These are phyloP conservation scores for Yamadazyma oceani DNA, from an alignment of 1,139 yeast genomes.

Conservation along the genomic window DNA sequence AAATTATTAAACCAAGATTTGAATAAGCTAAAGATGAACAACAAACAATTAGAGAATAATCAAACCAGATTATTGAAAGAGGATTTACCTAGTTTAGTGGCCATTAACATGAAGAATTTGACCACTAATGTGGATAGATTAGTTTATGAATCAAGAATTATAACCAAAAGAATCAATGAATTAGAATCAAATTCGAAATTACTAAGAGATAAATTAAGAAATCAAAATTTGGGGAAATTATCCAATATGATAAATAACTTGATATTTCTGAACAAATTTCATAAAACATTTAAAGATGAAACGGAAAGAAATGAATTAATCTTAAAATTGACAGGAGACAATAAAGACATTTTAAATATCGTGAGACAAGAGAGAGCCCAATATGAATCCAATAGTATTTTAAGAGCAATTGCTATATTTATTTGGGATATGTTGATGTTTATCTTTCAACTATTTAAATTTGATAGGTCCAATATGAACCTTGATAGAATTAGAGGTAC, in stretches of 20 bases:
- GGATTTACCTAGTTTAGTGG: conserved; percentile 34
- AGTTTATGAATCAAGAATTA: conserved; percentile 73
- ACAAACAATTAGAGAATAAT: conserved; percentile 29
- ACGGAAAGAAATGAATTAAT: conserved; percentile 32
- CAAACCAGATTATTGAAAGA: conserved; percentile 34
- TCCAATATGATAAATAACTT: conserved; percentile 35
- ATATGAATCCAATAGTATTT: conserved; percentile 10
- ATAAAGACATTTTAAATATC: conserved; percentile 11
- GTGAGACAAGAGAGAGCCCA: conserved; percentile 9
- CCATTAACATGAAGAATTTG: conserved; percentile 58
- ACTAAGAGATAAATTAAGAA: conserved; percentile 43
- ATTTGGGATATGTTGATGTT: conserved; percentile 32
- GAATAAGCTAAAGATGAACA: conserved; percentile 28
- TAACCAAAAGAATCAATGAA: conserved; percentile 73
- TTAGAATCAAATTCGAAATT: conserved; percentile 64
- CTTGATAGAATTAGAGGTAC: conserved; percentile 42
- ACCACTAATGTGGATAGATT: conserved; percentile 73
- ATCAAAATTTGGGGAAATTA: conserved; percentile 30
- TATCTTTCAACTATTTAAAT: conserved; percentile 33
- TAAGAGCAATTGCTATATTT: conserved; percentile 27
- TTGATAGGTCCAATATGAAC: conserved; percentile 44
- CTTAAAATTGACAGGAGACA: conserved; percentile 24
- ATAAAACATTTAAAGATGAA: conserved; percentile 29
- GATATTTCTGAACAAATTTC: conserved; percentile 35
- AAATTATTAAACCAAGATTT: conserved; percentile 34